phyloP scores from a whole-genome alignment of 345 rosid species.

The Populus euphratica region DNA sequence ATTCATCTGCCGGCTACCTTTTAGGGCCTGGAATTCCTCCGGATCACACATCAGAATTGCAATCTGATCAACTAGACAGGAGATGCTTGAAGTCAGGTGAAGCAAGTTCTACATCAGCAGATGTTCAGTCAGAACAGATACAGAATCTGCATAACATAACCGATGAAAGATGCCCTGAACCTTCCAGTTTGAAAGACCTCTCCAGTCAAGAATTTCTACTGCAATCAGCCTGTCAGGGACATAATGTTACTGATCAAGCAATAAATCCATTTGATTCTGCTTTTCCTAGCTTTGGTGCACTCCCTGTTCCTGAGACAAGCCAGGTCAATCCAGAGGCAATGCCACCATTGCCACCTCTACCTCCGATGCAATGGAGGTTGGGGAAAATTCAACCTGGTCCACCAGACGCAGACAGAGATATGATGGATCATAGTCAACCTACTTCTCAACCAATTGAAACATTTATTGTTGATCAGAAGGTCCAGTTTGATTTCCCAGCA shows the following conservation, averaged over 20 bases:
- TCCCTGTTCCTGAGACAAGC: slow-evolving; percentile 42
- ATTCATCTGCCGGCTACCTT: neutral
- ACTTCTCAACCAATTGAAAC: slow-evolving; percentile 29
- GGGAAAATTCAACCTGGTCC: slow-evolving; percentile 54
- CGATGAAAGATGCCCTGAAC: too few species aligned
- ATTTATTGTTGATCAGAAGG: slow-evolving; percentile 29
- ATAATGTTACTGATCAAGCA: slow-evolving; percentile 21
- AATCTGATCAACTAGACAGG: slow-evolving; percentile 29
- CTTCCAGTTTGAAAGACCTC: slow-evolving; percentile 21
- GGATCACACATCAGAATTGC: slow-evolving; percentile 21
- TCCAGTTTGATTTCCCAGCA: slow-evolving; percentile 28
- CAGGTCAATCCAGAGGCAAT: slow-evolving; percentile 44
- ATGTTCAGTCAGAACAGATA: slow-evolving; percentile 21
- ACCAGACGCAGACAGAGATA: slow-evolving; percentile 33
- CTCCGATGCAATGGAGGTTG: slow-evolving; percentile 84
- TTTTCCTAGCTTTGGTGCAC: slow-evolving; percentile 36
- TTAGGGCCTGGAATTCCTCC: slow-evolving; percentile 11
- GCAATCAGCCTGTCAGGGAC: slow-evolving; percentile 26
- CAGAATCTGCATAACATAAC: too few species aligned
- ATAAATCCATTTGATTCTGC: slow-evolving; percentile 31
- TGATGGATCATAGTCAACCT: slow-evolving; percentile 27
- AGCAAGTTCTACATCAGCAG: slow-evolving; percentile 22
- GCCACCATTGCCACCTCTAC: slow-evolving; percentile 87
- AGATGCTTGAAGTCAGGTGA: slow-evolving; percentile 30
- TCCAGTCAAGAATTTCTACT: slow-evolving; percentile 25